Base-by-base conservation (phyloP, 129 eudicot species). In the Arctium minus region DNA sequence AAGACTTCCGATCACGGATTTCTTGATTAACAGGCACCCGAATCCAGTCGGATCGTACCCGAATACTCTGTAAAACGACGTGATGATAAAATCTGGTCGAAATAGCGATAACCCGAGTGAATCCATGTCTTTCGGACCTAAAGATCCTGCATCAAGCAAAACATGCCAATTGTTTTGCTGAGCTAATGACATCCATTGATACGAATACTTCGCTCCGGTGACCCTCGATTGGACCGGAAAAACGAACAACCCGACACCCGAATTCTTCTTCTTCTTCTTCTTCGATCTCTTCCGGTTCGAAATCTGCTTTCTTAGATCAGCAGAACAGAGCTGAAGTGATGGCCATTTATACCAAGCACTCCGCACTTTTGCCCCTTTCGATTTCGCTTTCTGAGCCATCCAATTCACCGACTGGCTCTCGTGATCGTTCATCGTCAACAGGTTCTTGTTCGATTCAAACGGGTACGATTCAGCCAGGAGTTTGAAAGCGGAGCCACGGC, bases 81-180 rank as follows among this genome's bases (percentile, higher is more conserved):
- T 95, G 80, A 95, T 92, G 69, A 95, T 95, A 76, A 95, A 95
- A 46, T 95, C 98, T 0, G 98, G 98, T 2, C 97, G 87, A 89
- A 92, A 95, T 37, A 95, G 35, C 73, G 98, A 95, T 75, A 95
- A 73, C 64, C 97, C 98, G 0, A 95, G 94, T 4, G 98, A 95
- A 79, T 95, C 98, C 98, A 95, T 95, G 81, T 95, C 98, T 82
- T 95, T 95, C 6, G 98, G 98, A 72, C 98, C 98, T 88, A 95
- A 83, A 27, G 98, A 89, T 33, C 98, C 98, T 3, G 98, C 98
- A 89, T 95, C 98, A 12, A 95, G 87, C 87, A 92, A 90, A 11
- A 95, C 98, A 81, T 95, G 94, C 98, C 98, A 95, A 81, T 95
- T 92, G 89, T 95, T 90, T 87, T 93, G 97, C 85, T 93, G 97